Evolutionary conservation across 768 basidiomycete genomes (phyloP), one percentile per base, ranked within the genome.

Genomic region (Coprinopsis cinerea): DNA sequence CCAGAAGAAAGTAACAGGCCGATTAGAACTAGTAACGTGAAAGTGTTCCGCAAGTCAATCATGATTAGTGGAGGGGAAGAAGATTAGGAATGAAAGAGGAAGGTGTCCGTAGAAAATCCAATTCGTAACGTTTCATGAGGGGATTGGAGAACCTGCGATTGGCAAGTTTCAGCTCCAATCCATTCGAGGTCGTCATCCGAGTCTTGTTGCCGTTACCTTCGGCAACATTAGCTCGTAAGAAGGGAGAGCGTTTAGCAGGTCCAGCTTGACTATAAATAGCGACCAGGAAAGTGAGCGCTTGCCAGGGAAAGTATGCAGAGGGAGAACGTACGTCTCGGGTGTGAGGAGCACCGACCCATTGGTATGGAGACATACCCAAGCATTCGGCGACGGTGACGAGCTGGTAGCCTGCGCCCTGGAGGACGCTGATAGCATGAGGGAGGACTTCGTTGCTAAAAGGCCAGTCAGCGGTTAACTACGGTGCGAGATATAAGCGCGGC

Each of bases 351-450:
- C 53, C 62, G 14, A 70, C 63, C 18, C 56, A 60, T 44, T 67
- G 65, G 48, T 76, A 76, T 0, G 73, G 61, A 15, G 61, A 53
- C 48, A 55, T 54, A 1, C 70, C 73, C 10, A 71, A 61, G 48
- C 74, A 77, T 28, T 74, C 70, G 0, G 74, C 67, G 4, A 76
- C 49, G 3, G 67, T 70, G 14, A 75, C 75, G 13, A 77, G 59
- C 15, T 53, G 59, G 61, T 76, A 75, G 2, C 72, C 74, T 1
- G 70, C 71, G 0, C 41, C 53, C 51, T 72, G 56, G 28, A 77
- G 64, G 24, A 53, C 55, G 23, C 57, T 46, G 45, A 76, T 71
- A 9, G 66, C 73, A 51, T 69, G 67, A 0, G 73, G 71, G 37
- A 75, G 55, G 13, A 70, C 63, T 28, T 67, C 54, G 27, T 60